Evolutionary conservation across 225 moss, liverwort and hornwort species (phyloP).

Genomic region (Anthoceros angustus): DNA sequence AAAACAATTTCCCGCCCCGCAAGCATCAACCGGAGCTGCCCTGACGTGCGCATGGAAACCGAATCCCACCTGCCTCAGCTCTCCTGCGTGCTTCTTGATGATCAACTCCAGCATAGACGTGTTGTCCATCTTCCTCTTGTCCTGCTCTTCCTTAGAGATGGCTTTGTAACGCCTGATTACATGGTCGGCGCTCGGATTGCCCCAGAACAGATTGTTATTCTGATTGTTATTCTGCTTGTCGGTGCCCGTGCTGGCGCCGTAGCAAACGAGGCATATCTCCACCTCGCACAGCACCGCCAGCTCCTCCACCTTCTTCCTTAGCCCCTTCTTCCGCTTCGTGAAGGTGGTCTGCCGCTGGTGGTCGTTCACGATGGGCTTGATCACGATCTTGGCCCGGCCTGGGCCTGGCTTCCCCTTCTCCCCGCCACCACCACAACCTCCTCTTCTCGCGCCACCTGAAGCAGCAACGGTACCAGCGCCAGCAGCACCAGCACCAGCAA

Average conservation of each 20-base stretch:
- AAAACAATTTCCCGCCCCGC: background rate
- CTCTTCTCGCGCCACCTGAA: too few relatives aligned
- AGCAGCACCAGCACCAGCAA: too few relatives aligned
- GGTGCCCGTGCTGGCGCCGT: constrained; percentile 19
- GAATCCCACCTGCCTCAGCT: constrained; percentile 14
- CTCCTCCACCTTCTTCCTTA: constrained; percentile 44
- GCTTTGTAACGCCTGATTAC: constrained; percentile 32
- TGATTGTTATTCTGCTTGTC: too few relatives aligned
- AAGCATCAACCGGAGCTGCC: too few relatives aligned
- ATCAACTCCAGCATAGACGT: constrained; percentile 26
- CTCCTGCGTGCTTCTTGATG: constrained; percentile 26
- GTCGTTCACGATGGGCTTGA: constrained; percentile 27
- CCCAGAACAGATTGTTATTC: constrained; percentile 16
- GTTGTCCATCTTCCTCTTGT: constrained; percentile 42
- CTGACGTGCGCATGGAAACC: too few relatives aligned
- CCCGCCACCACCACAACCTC: background rate
- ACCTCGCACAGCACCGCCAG: constrained; percentile 42
- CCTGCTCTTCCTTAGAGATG: constrained; percentile 33
- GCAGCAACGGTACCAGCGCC: too few relatives aligned
- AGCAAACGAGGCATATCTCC: constrained; percentile 40
- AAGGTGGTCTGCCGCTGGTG: constrained; percentile 36
- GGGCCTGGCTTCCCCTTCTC: background rate
- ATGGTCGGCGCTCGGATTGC: constrained; percentile 22
- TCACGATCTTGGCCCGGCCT: constrained; percentile 7
- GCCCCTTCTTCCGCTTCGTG: constrained; percentile 44